These are phyloP conservation scores for Trichophyton mentagrophytes DNA, from an alignment of 2,329 filamentous ascomycete species.

Conservation along the genomic window DNA sequence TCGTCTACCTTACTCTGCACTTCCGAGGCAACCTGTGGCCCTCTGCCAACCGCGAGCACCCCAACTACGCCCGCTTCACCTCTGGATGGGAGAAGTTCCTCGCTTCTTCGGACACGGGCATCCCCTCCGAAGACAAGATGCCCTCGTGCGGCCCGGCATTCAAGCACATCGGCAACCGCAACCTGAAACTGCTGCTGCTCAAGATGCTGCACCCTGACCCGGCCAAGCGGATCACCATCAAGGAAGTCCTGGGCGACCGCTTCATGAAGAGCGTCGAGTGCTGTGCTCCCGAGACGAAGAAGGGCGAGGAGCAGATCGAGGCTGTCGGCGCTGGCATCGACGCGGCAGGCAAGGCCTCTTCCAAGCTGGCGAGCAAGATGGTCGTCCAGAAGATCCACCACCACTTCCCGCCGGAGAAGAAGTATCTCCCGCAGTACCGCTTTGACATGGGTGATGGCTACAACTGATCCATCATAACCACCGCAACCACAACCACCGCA, in stretches of 20 bases:
- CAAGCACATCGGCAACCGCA: constrained; percentile 45
- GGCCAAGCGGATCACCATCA: constrained; percentile 53
- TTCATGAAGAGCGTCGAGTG: constrained; percentile 66
- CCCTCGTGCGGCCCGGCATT: constrained; percentile 56
- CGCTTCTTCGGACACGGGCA: constrained; percentile 39
- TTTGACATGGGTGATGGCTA: constrained; percentile 21
- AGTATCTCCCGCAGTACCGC: constrained; percentile 17
- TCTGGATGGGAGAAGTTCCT: constrained; percentile 59
- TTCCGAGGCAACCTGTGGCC: constrained; percentile 64
- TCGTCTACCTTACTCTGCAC: constrained; percentile 67
- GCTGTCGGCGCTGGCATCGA: constrained; percentile 37
- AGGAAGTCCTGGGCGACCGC: constrained; percentile 55
- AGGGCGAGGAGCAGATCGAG: constrained; percentile 39
- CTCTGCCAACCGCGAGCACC: constrained; percentile 46
- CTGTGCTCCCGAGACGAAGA: constrained; percentile 53
- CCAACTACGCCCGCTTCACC: constrained; percentile 53
- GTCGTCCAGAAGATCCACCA: constrained; percentile 22
- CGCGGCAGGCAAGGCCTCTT: constrained; percentile 17
- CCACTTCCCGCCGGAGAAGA: constrained; percentile 22
- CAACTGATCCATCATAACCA: background rate
- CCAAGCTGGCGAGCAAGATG: constrained; percentile 17
- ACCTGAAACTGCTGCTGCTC: constrained; percentile 57
- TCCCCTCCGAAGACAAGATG: constrained; percentile 47
- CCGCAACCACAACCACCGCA: too few species aligned
- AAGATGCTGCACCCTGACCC: constrained; percentile 77